Base-by-base conservation (phyloP, 306 rosid genomes). In the Pyrus pyrifolia region DNA sequence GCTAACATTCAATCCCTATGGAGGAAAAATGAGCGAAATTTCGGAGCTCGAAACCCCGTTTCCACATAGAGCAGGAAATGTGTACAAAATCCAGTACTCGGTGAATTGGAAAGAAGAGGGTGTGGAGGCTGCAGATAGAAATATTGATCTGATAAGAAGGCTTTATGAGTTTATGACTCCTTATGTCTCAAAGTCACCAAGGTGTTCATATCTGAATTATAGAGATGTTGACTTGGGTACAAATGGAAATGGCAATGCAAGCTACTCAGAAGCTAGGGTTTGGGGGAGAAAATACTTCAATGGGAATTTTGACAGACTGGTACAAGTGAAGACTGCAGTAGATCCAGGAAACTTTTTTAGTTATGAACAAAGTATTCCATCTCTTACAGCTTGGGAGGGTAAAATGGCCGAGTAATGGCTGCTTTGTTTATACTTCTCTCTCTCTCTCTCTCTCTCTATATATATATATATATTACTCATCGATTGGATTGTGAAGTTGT, bases 211-310 rank as follows among this genome's bases (percentile, higher is more conserved):
- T 80, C 55, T 90, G 76, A 92, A 92, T 75, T 92, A 86, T 61
- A 86, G 93, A 77, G 97, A 91, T 70, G 82, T 89, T 84, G 95
- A 91, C 52, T 67, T 89, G 77, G 97, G 97, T 1, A 86, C 73
- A 18, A 90, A 92, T 81, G 81, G 85, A 72, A 73, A 31, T 18
- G 90, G 87, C 21, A 80, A 79, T 78, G 83, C 80, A 76, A 86
- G 78, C 73, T 87, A 83, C 60, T 63, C 27, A 44, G 84, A 80
- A 59, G 97, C 91, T 38, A 88, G 92, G 29, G 58, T 64, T 67
- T 91, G 94, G 97, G 97, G 91, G 40, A 60, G 13, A 3, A 88
- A 91, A 89, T 91, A 88, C 67, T 91, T 91, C 45, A 89, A 89
- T 29, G 77, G 84, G 40, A 91, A 89, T 76, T 91, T 89, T 42